Conservation (phyloP, 1,284 basidiomycete genomes). For the Malassezia brasiliensis region DNA sequence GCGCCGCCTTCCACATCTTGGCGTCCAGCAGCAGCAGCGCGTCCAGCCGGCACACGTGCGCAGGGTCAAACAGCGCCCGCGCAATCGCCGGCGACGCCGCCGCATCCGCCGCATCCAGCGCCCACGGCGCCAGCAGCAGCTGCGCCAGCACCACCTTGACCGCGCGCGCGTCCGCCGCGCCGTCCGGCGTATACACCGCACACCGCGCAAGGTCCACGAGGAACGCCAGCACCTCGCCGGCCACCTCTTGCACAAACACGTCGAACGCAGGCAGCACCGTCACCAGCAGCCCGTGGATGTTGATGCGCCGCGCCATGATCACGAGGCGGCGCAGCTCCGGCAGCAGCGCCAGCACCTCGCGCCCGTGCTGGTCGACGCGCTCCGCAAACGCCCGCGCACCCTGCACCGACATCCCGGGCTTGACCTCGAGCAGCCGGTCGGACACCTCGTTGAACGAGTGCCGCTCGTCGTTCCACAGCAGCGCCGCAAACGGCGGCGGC, state of each 20-base stretch:
- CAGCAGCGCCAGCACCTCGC: constrained; percentile 74
- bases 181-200: constrained; percentile 23
- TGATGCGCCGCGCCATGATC: constrained; percentile 68
- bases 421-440: constrained; percentile 24
- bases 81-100: constrained; percentile 27
- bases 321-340: constrained; percentile 62
- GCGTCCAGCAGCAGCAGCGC: constrained; percentile 39
- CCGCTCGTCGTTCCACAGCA: constrained; percentile 96
- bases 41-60: constrained; percentile 34
- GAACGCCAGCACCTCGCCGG: constrained; percentile 50
- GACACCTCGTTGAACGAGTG: constrained; percentile 80
- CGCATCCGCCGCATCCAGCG: constrained; percentile 17
- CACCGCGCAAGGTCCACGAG: constrained; percentile 39
- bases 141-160: constrained; percentile 31
- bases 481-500: constrained; percentile 60
- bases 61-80: constrained; percentile 33
- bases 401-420: constrained; percentile 50
- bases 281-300: constrained; percentile 82
- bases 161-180: constrained; percentile 22
- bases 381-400: constrained; percentile 54
- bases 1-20: constrained; percentile 47
- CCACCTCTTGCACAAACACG: constrained; percentile 78
- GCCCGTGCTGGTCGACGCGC: constrained; percentile 66
- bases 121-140: constrained; percentile 29
- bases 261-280: constrained; percentile 80